Conservation (phyloP, 176 grass and related monocot species). For the Carex cristatella region DNA sequence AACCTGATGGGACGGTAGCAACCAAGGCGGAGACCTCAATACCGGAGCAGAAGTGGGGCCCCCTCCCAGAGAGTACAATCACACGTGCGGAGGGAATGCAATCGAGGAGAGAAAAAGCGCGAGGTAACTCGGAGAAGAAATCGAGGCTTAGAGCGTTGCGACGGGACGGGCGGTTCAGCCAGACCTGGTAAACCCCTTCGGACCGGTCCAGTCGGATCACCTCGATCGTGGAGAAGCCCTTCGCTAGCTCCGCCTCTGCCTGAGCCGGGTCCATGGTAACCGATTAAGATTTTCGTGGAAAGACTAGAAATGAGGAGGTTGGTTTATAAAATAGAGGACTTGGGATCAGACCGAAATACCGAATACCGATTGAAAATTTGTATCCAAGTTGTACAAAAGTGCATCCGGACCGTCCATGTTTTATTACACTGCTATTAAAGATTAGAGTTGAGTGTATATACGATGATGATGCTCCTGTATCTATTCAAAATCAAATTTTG, state of each 20-base stretch:
- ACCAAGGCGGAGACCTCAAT: slow-evolving; percentile 49
- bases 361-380: neutral
- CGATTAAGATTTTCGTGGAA: neutral
- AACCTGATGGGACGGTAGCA: neutral
- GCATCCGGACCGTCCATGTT: neutral
- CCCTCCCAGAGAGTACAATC: slow-evolving; percentile 46
- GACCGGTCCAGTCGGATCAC: slow-evolving; percentile 44
- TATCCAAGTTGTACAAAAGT: neutral
- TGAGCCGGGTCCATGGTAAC: slow-evolving; percentile 23
- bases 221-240: slow-evolving; percentile 54
- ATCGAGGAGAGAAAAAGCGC: slow-evolving; percentile 71
- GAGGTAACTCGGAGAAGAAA: slow-evolving; percentile 71
- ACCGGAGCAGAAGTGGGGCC: slow-evolving; percentile 75
- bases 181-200: slow-evolving; percentile 46
- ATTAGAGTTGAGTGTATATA: neutral
- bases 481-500: neutral
- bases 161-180: slow-evolving; percentile 62
- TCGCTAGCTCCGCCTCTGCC: slow-evolving; percentile 49
- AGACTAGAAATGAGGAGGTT: neutral
- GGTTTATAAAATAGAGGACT: neutral
- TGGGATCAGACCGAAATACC: neutral
- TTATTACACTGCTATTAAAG: neutral
- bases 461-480: neutral
- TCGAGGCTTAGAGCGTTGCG: slow-evolving; percentile 68
- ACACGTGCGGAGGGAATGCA: slow-evolving; percentile 50